A percentile compares a stretch with the other conserved stretches of the same genome.
Conservation (phyloP, 148 eudicot species). For the Hydrangea macrophylla region DNA sequence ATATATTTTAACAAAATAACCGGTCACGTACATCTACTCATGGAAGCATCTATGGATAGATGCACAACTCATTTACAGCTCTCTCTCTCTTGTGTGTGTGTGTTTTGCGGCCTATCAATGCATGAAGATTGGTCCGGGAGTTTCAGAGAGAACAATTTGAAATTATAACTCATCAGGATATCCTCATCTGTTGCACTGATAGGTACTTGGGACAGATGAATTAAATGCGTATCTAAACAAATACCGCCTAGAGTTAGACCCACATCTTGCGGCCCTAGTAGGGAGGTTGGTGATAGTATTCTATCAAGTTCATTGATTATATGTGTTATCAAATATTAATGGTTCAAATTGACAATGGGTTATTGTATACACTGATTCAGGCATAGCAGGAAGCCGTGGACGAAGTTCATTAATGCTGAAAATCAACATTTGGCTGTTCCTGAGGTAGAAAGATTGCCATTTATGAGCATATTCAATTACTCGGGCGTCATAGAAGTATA, state of each 20-base stretch:
- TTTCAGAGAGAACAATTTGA: neutral
- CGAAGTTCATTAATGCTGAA: conserved; percentile 74
- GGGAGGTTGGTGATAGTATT: conserved; percentile 73
- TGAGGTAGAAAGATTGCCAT: conserved; percentile 42
- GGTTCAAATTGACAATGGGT: neutral
- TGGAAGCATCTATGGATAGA: neutral
- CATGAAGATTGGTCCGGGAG: neutral
- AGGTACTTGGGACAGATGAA: conserved; percentile 91
- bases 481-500: too few species aligned
- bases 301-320: neutral
- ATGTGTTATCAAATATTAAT: neutral
- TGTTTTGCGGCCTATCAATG: too few species aligned
- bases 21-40: neutral
- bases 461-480: too few species aligned
- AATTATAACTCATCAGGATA: neutral
- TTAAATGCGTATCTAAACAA: conserved; percentile 66
- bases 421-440: conserved; percentile 90
- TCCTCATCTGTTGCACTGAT: conserved; percentile 11
- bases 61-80: too few species aligned
- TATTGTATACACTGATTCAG: conserved; percentile 41
- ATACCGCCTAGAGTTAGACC: conserved; percentile 76
- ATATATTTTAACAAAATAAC: neutral
- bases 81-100: too few species aligned
- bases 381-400: conserved; percentile 86
- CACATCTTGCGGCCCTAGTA: conserved; percentile 73